Conservation (phyloP, 768 basidiomycete species). For the Boletus rubropictus region DNA sequence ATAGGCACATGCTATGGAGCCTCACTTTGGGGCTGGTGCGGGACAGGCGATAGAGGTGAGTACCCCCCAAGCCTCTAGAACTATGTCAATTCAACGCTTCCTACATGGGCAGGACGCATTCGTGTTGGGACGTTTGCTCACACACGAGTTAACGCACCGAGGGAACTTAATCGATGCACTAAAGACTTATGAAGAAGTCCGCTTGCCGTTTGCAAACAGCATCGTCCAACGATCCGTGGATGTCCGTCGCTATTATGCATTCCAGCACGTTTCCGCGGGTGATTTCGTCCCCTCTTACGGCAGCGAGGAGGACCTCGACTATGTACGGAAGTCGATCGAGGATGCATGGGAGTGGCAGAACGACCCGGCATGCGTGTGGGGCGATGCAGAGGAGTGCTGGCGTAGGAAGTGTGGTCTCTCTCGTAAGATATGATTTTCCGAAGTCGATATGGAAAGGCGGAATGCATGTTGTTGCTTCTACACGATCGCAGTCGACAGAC, state of each 20-base stretch:
- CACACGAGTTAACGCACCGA: conserved; percentile 17
- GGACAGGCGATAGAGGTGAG: conserved; percentile 47
- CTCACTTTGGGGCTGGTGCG: conserved; percentile 44
- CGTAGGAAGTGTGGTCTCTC: not conserved
- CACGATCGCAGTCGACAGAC: too few species aligned
- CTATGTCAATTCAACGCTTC: not conserved
- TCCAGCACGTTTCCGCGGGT: conserved; percentile 3
- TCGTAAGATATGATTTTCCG: not conserved
- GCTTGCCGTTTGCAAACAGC: conserved; percentile 27
- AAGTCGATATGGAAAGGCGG: not conserved
- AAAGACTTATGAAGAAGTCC: conserved; percentile 28
- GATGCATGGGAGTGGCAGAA: conserved; percentile 19
- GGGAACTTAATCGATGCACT: conserved; percentile 26
- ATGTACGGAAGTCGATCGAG: conserved; percentile 9
- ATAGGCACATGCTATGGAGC: conserved; percentile 45
- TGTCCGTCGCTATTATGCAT: conserved; percentile 23
- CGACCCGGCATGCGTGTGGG: conserved; percentile 5
- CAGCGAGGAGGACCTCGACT: conserved; percentile 7
- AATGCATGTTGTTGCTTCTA: not conserved
- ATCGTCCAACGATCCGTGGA: conserved; percentile 16
- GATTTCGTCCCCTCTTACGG: not conserved
- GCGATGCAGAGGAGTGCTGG: conserved; percentile 7
- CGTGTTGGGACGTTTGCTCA: conserved; percentile 27
- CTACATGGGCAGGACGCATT: conserved; percentile 22
- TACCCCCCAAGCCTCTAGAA: not conserved